Evolutionary conservation across 768 basidiomycete genomes (phyloP).

Genomic region (Suillus placidus): DNA sequence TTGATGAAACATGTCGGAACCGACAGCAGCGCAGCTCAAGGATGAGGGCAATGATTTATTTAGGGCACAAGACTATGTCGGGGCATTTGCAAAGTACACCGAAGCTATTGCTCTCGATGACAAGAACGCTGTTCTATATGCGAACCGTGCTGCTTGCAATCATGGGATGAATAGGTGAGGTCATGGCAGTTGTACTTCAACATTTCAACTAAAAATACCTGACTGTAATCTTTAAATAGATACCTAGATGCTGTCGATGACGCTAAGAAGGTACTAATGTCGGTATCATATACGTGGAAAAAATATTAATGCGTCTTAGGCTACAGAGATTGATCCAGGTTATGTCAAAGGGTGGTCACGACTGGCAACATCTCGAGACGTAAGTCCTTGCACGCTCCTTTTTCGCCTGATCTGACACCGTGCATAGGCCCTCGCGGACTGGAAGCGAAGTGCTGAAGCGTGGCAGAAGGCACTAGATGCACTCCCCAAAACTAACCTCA

Average conservation of each 20-base stretch:
- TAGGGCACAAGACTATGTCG: slow-evolving; percentile 34
- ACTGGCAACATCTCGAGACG: slow-evolving; percentile 37
- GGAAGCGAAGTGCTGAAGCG: slow-evolving; percentile 12
- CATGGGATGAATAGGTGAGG: slow-evolving; percentile 39
- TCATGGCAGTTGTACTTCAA: not conserved
- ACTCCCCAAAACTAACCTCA: slow-evolving; percentile 32
- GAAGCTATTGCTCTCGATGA: slow-evolving; percentile 44
- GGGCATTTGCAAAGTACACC: slow-evolving; percentile 43
- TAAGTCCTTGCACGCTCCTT: slow-evolving; percentile 11
- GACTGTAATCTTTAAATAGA: slow-evolving; percentile 2
- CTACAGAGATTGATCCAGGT: slow-evolving; percentile 40
- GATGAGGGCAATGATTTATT: slow-evolving; percentile 44
- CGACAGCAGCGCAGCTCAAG: slow-evolving; percentile 31
- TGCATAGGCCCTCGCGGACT: slow-evolving; percentile 16
- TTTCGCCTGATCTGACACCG: not conserved
- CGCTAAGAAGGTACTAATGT: slow-evolving; percentile 2
- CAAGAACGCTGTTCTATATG: slow-evolving; percentile 43
- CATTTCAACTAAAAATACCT: not conserved
- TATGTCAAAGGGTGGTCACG: slow-evolving; percentile 48
- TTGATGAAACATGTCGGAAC: not conserved
- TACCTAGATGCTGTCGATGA: slow-evolving; percentile 7
- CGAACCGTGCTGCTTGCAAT: slow-evolving; percentile 47
- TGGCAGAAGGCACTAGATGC: slow-evolving; percentile 35
- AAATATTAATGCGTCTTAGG: slow-evolving; percentile 23
- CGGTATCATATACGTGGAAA: too few species aligned